Conservation (phyloP, 2,329 filamentous ascomycete species). For the Albifimbria verrucaria region DNA sequence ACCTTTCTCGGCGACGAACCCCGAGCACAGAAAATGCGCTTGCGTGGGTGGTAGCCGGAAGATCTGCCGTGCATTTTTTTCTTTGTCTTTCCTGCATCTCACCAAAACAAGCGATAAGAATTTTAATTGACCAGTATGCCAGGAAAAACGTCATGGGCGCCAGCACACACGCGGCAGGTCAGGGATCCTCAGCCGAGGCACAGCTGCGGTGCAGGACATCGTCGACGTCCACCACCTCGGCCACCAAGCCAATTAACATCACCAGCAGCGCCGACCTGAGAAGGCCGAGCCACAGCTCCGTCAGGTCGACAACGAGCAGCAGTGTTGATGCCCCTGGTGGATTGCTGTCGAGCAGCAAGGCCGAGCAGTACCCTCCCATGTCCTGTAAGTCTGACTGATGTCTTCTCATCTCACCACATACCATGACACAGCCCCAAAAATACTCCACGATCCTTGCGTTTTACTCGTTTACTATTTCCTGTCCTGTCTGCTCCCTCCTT, state of each 20-base stretch:
- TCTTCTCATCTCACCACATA: neutral
- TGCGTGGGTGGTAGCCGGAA: too few relatives aligned
- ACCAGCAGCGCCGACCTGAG: conserved; percentile 32
- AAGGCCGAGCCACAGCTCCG: conserved; percentile 33
- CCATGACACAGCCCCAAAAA: too few relatives aligned
- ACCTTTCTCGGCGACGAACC: neutral
- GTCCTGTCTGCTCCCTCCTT: neutral
- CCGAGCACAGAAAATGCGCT: neutral
- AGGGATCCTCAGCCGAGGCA: conserved; percentile 40
- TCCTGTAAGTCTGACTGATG: conserved; percentile 39
- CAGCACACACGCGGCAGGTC: conserved; percentile 27
- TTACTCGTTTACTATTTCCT: neutral
- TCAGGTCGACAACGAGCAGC: conserved; percentile 28
- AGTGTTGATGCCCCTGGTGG: conserved; percentile 18
- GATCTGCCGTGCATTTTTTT: neutral
- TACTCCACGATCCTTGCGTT: neutral
- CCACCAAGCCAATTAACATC: conserved; percentile 18
- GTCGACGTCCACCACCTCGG: conserved; percentile 19
- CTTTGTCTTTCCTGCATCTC: neutral
- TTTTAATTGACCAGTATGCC: conserved; percentile 7
- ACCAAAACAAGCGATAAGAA: neutral
- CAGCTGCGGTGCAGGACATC: conserved; percentile 37
- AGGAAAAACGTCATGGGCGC: conserved; percentile 43
- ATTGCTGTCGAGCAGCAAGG: conserved; percentile 20
- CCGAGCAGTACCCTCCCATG: conserved; percentile 42